phyloP scores from a whole-genome alignment of 176 grass and related monocot genomes.

The Pharus latifolius region DNA sequence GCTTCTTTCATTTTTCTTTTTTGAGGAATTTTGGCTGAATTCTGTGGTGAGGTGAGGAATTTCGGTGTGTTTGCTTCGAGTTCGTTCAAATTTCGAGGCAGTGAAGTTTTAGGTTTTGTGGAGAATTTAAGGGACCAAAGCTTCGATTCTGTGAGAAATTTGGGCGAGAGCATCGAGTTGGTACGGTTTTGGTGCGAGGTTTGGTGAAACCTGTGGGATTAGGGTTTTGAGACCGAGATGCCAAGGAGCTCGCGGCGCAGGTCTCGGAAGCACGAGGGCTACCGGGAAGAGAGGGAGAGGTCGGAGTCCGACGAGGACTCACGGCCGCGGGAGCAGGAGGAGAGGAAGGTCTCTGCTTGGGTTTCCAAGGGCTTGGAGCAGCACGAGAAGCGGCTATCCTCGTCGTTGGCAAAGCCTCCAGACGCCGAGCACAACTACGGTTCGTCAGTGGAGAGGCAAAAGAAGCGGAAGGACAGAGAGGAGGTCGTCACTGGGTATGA shows the following conservation, averaged over 20 bases:
- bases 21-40: not conserved
- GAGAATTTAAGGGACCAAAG: not conserved
- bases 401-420: not conserved
- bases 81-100: not conserved
- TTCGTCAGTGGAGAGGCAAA: not conserved
- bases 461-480: constrained; percentile 18
- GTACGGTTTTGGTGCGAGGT: not conserved
- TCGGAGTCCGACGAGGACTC: constrained; percentile 9
- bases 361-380: not conserved
- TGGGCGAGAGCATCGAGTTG: not conserved
- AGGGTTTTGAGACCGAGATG: constrained; percentile 13
- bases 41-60: not conserved
- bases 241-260: constrained; percentile 16
- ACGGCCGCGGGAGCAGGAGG: not conserved
- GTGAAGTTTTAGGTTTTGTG: not conserved
- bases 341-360: not conserved
- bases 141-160: not conserved
- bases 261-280: not conserved
- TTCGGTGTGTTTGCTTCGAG: not conserved
- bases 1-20: not conserved
- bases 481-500: not conserved
- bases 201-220: not conserved
- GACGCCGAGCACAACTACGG: not conserved
- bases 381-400: constrained; percentile 4
- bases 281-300: constrained; percentile 12